Evolutionary conservation across 768 basidiomycete genomes (phyloP), one percentile per base, ranked within the genome.

Genomic region (Agaricus bisporus): DNA sequence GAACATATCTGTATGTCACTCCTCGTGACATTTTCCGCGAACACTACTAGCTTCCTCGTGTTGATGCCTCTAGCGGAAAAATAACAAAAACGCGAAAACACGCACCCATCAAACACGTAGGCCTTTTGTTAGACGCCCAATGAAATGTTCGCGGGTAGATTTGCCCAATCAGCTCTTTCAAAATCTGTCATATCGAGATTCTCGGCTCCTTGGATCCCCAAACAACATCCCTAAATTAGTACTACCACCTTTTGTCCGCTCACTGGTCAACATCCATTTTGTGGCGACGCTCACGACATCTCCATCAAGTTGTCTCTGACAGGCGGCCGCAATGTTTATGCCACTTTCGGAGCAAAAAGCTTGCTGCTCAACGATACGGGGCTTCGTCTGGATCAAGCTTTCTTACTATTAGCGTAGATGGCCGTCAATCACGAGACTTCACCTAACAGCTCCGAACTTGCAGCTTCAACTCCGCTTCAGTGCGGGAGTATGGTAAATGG

Each of bases 61-160:
- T 42, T 35, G 28, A 51, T 43, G 29, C 38, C 39, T 41, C 15
- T 41, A 41, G 8, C n/a, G 42, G 42, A 51, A 49, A 49, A 42
- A 25, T n/a, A 49, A 18, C 22, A 49, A 38, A 38, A 35, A 29
- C n/a, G 17, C 38, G 26, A 49, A 9, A 43, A 43, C 42, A 26
- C 12, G 25, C 47, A 17, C 12, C 52, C 10, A 38, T 28, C 37
- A 45, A 52, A 18, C 44, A 20, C 37, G 38, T 5, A 12, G 4
- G 12, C 45, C 22, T 15, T 7, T 11, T 18, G 41, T 12, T 10
- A 41, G 11, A 11, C 32, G 32, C 32, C 11, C 28, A 46, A 11
- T 41, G 37, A 47, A 54, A 54, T 54, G 52, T 41, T 54, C 52
- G 52, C 52, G 52, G 52, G 52, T 54, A 54, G 52, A 47, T 36